These are phyloP conservation scores for Neltuma alba DNA, from an alignment of 306 rosid species.

Conservation along the genomic window DNA sequence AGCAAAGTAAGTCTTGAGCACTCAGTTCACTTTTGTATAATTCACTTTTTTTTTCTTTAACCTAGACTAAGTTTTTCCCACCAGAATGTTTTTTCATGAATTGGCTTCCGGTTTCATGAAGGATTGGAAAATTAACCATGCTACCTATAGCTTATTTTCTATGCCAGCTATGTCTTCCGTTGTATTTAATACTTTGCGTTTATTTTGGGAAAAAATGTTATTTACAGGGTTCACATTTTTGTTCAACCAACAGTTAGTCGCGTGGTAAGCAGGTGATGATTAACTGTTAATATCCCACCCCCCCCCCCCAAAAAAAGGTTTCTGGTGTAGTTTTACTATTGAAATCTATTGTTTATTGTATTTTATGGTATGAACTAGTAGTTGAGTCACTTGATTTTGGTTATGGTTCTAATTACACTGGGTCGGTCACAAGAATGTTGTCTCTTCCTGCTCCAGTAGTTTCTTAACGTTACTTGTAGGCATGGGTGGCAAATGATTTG, in stretches of 20 bases:
- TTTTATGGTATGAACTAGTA: conserved; percentile 1
- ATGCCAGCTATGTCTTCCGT: not conserved
- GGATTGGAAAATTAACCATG: too few relatives aligned
- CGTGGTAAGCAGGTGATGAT: conserved; percentile 79
- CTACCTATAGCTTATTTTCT: not conserved
- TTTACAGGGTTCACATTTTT: conserved; percentile 89
- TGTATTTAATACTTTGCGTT: not conserved
- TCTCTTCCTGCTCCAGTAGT: not conserved
- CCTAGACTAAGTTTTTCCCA: not conserved
- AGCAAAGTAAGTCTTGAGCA: conserved; percentile 77
- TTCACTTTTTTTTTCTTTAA: conserved; percentile 11
- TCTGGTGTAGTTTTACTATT: conserved; percentile 17
- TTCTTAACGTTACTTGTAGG: not conserved
- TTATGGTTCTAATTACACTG: conserved; percentile 8
- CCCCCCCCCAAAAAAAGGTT: conserved; percentile 15
- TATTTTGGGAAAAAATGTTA: conserved; percentile 2
- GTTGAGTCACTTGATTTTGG: not conserved
- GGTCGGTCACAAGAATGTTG: not conserved
- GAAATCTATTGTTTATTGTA: not conserved
- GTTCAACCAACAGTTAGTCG: conserved; percentile 90
- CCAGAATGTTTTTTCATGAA: not conserved
- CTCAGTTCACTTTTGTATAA: conserved; percentile 28
- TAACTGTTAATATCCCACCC: conserved; percentile 30
- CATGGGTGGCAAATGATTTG: not conserved
- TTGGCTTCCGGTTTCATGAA: not conserved